Percentiles rank a stretch among this genome's conserved stretches.
These are phyloP conservation scores for Parmales sp. DNA, from an alignment of 108 stramenopile species.

Conservation along the genomic window DNA sequence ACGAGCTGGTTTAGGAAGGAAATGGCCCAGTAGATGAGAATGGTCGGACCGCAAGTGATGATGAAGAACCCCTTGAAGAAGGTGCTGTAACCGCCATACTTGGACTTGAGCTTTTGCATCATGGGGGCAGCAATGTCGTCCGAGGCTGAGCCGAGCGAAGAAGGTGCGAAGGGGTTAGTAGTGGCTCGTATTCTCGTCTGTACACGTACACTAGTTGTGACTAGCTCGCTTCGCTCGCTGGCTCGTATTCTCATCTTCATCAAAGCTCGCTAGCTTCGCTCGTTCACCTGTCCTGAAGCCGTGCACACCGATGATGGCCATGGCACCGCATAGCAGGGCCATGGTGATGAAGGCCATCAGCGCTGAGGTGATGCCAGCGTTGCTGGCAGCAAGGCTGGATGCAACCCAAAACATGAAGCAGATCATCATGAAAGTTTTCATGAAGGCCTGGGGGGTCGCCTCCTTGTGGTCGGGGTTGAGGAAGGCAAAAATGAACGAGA, in stretches of 20 bases:
- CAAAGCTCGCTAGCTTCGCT: no score
- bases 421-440: neutral
- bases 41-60: constrained; percentile 30
- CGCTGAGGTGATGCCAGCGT: constrained; percentile 31
- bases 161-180: no score
- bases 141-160: no score
- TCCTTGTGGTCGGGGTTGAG: constrained; percentile 16
- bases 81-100: constrained; percentile 28
- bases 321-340: neutral
- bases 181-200: no score
- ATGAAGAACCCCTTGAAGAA: constrained; percentile 32
- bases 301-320: neutral
- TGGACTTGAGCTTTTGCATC: constrained; percentile 16
- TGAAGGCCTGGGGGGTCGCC: constrained; percentile 9
- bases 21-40: constrained; percentile 30
- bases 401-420: constrained; percentile 12
- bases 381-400: neutral
- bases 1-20: constrained; percentile 38
- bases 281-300: no score
- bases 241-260: no score
- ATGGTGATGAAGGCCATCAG: constrained; percentile 24
- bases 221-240: no score
- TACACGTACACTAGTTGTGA: no score
- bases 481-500: constrained; percentile 41
- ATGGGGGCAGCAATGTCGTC: neutral